These are phyloP conservation scores for Zarea fungicola DNA, from an alignment of 2,329 filamentous ascomycete genomes.

Conservation along the genomic window DNA sequence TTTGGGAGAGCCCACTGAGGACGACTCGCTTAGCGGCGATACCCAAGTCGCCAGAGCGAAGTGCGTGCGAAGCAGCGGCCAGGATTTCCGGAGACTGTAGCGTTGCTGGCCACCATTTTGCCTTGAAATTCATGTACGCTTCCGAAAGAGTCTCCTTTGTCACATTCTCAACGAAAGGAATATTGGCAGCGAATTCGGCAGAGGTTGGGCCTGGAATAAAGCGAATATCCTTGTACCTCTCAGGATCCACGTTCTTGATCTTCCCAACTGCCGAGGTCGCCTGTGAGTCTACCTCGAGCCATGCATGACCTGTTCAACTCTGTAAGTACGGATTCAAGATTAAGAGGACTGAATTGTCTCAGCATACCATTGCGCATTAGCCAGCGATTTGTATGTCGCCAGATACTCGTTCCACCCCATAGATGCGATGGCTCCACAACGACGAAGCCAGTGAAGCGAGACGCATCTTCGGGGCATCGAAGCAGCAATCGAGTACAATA, in stretches of 20 bases:
- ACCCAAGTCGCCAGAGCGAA: slow-evolving; percentile 13
- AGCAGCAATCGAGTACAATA: slow-evolving; percentile 17
- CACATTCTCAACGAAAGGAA: slow-evolving; percentile 12
- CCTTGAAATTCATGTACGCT: slow-evolving; percentile 15
- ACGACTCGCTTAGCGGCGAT: slow-evolving; percentile 13
- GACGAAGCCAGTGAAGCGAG: slow-evolving; percentile 15
- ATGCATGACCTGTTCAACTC: slow-evolving; percentile 14
- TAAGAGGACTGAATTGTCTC: neutral
- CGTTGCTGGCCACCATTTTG: slow-evolving; percentile 18
- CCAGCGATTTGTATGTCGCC: slow-evolving; percentile 18
- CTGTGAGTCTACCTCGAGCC: slow-evolving; percentile 18
- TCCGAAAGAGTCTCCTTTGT: slow-evolving; percentile 15
- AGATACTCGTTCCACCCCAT: slow-evolving; percentile 19
- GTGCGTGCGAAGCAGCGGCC: slow-evolving; percentile 13
- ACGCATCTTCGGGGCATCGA: slow-evolving; percentile 12
- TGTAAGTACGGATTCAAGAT: neutral
- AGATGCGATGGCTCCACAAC: slow-evolving; percentile 17
- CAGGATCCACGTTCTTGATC: slow-evolving; percentile 15
- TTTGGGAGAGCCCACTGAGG: slow-evolving; percentile 16
- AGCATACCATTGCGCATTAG: slow-evolving; percentile 17
- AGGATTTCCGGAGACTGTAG: slow-evolving; percentile 16
- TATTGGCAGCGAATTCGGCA: slow-evolving; percentile 14
- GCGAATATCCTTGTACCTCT: slow-evolving; percentile 15
- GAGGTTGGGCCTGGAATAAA: slow-evolving; percentile 15
- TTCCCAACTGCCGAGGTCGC: slow-evolving; percentile 16